These are phyloP conservation scores for Sporobolomyces pararoseus DNA, from an alignment of 768 basidiomycete species.

Conservation along the genomic window DNA sequence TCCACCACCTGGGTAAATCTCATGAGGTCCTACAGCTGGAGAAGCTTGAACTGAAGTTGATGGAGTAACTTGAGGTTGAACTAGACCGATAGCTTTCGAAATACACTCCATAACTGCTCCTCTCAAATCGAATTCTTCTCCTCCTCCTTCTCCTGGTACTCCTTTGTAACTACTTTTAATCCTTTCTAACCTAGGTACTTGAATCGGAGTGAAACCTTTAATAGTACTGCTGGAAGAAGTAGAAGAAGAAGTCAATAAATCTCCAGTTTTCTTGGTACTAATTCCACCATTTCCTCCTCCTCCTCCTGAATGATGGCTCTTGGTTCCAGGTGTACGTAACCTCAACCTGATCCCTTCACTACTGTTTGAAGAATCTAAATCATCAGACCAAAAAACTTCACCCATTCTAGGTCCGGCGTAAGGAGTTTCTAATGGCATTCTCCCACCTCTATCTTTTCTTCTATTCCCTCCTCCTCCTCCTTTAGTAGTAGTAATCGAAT, in stretches of 20 bases:
- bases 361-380: conserved; percentile 12
- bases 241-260: too few species aligned
- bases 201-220: conserved; percentile 9
- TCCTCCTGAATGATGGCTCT: neutral
- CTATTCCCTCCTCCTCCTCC: neutral
- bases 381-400: conserved; percentile 35
- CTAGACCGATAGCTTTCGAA: conserved; percentile 89
- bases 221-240: conserved; percentile 50
- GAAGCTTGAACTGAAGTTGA: conserved; percentile 46
- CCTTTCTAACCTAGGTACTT: conserved; percentile 26
- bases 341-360: conserved; percentile 34
- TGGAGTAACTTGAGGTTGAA: conserved; percentile 65
- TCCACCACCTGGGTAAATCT: too few species aligned
- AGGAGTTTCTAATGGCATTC: conserved; percentile 41
- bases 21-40: conserved; percentile 47
- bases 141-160: conserved; percentile 48
- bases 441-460: conserved; percentile 1
- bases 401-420: conserved; percentile 42
- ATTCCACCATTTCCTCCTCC: conserved; percentile 14
- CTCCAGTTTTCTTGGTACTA: conserved; percentile 50
- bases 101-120: conserved; percentile 97
- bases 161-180: conserved; percentile 2
- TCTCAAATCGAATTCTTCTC: conserved; percentile 83
- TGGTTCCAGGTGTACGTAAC: neutral
- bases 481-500: neutral